Percentiles rank a stretch among this genome's conserved stretches.
These are phyloP conservation scores for Capsella rubella DNA, from an alignment of 441 rosid genomes.

Conservation along the genomic window DNA sequence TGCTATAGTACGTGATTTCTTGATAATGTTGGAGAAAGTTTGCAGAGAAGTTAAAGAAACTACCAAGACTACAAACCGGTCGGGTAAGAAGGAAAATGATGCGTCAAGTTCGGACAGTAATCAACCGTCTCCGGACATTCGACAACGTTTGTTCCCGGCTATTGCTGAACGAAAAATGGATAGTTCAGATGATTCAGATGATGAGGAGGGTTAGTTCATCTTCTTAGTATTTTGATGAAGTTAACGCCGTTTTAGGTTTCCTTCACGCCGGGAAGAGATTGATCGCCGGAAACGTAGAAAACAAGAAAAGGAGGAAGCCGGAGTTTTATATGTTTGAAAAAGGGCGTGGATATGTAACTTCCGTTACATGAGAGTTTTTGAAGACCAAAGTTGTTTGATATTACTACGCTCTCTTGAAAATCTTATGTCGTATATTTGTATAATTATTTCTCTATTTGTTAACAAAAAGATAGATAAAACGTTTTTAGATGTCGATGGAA, in stretches of 20 bases:
- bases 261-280: slow-evolving; percentile 20
- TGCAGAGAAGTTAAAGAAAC: slow-evolving; percentile 59
- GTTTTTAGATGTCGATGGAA: slow-evolving; percentile 9
- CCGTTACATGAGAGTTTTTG: slow-evolving; percentile 8
- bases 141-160: slow-evolving; percentile 66
- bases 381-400: slow-evolving; percentile 26
- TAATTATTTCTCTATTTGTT: background rate
- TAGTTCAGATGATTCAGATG: slow-evolving; percentile 67
- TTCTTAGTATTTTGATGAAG: slow-evolving; percentile 17
- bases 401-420: background rate
- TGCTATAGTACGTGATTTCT: slow-evolving; percentile 66
- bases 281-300: background rate
- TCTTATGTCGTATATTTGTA: slow-evolving; percentile 16
- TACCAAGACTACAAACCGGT: slow-evolving; percentile 29
- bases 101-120: slow-evolving; percentile 43
- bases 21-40: slow-evolving; percentile 64
- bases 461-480: slow-evolving; percentile 15
- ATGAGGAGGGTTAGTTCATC: slow-evolving; percentile 42
- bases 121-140: slow-evolving; percentile 48
- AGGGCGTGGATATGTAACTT: slow-evolving; percentile 2
- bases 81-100: slow-evolving; percentile 46
- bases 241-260: background rate
- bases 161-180: slow-evolving; percentile 60
- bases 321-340: background rate
- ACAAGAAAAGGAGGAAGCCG: background rate